phyloP scores from a whole-genome alignment of 495 filamentous ascomycete species.

The Penicillium ochrochloron region DNA sequence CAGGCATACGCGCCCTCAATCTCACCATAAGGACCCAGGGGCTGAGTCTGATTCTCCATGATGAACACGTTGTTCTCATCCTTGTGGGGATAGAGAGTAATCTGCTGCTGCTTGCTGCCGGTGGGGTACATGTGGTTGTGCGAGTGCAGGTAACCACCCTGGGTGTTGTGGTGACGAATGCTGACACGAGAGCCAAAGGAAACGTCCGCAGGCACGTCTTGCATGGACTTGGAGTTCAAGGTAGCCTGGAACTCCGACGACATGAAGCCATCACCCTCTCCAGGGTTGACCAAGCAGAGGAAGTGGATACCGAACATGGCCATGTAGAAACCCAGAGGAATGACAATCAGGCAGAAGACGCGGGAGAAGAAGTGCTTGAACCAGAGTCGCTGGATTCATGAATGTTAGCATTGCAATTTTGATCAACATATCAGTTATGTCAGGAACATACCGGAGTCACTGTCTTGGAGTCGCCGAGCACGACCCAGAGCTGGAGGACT shows the following conservation, averaged over 20 bases:
- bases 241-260: slow-evolving; percentile 98
- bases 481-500: slow-evolving; percentile 87
- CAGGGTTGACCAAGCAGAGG: slow-evolving; percentile 87
- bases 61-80: slow-evolving; percentile 97
- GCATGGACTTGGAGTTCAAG: slow-evolving; percentile 93
- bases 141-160: slow-evolving; percentile 96
- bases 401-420: slow-evolving; percentile 19
- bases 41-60: slow-evolving; percentile 94
- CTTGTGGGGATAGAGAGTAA: slow-evolving; percentile 98
- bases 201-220: slow-evolving; percentile 91
- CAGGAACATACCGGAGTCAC: slow-evolving; percentile 67
- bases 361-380: slow-evolving; percentile 95
- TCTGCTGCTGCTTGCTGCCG: slow-evolving; percentile 97
- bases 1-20: slow-evolving; percentile 82
- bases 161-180: slow-evolving; percentile 93
- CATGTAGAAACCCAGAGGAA: slow-evolving; percentile 89
- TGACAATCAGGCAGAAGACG: slow-evolving; percentile 88
- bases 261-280: slow-evolving; percentile 99
- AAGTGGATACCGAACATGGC: slow-evolving; percentile 97
- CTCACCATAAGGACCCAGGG: slow-evolving; percentile 74
- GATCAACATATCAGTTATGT: neutral
- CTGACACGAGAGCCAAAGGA: slow-evolving; percentile 83
- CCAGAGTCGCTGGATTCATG: slow-evolving; percentile 65
- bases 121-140: slow-evolving; percentile 97
- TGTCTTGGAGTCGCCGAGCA: slow-evolving; percentile 84